Evolutionary conservation across 805 yeast species (phyloP).

Genomic region (Lachancea lanzarotensis): DNA sequence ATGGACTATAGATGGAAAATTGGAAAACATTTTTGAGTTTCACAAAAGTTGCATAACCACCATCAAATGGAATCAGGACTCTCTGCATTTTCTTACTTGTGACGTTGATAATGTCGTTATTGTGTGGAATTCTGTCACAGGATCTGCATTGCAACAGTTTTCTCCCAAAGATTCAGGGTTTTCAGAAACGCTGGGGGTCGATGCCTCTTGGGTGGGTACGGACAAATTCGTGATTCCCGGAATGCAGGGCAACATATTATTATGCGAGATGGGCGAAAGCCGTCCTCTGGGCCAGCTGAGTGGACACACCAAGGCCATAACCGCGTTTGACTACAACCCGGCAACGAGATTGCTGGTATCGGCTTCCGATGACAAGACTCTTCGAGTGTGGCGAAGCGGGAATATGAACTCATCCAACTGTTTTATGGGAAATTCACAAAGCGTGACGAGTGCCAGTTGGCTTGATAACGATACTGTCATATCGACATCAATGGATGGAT

Average conservation of each 20-base stretch:
- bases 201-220: constrained; percentile 69
- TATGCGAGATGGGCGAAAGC: constrained; percentile 45
- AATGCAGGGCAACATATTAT: constrained; percentile 43
- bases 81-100: constrained; percentile 49
- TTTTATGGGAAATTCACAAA: constrained; percentile 49
- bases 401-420: constrained; percentile 46
- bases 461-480: constrained; percentile 37
- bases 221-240: constrained; percentile 68
- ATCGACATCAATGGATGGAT: constrained; percentile 65
- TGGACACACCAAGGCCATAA: constrained; percentile 62
- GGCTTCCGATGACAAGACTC: constrained; percentile 67
- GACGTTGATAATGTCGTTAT: constrained; percentile 50
- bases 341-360: constrained; percentile 54
- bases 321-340: constrained; percentile 48
- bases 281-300: constrained; percentile 44
- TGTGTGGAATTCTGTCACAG: constrained; percentile 61
- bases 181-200: constrained; percentile 39
- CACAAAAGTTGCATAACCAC: constrained; percentile 51
- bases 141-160: constrained; percentile 42
- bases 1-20: constrained; percentile 70
- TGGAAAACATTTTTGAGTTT: constrained; percentile 47
- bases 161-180: constrained; percentile 28
- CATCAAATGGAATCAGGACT: constrained; percentile 55
- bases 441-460: constrained; percentile 56
- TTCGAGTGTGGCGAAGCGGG: constrained; percentile 71